phyloP scores from a whole-genome alignment of 148 eudicot species.

The Nepenthes gracilis region DNA sequence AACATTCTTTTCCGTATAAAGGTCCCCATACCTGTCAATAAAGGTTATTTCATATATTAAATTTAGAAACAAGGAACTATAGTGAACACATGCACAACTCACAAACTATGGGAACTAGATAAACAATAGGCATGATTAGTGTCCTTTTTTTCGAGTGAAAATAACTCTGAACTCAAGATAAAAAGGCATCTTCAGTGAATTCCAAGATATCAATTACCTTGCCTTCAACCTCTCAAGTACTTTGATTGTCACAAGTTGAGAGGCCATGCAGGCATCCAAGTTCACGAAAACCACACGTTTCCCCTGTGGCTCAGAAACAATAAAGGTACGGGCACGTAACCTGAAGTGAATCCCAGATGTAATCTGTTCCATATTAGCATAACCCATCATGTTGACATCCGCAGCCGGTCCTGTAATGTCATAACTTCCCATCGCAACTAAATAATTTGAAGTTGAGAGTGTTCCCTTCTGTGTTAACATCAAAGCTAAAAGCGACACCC shows the following conservation, averaged over 20 bases:
- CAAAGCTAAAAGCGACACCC: conserved; percentile 21
- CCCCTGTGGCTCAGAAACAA: conserved; percentile 78
- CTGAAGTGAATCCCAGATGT: conserved; percentile 87
- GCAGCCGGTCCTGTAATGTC: conserved; percentile 99
- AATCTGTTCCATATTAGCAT: conserved; percentile 66
- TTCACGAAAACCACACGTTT: conserved; percentile 71
- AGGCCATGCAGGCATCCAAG: conserved; percentile 99
- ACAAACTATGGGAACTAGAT: background rate
- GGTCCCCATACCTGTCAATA: conserved; percentile 68
- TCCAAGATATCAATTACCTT: conserved; percentile 31
- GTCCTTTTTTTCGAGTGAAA: too few species aligned
- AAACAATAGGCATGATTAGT: too few species aligned
- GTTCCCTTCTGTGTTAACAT: conserved; percentile 17
- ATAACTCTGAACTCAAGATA: too few species aligned
- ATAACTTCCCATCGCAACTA: conserved; percentile 93
- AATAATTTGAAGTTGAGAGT: conserved; percentile 45
- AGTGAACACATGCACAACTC: background rate
- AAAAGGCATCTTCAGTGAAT: background rate
- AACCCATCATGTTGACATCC: conserved; percentile 99
- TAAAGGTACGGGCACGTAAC: conserved; percentile 82
- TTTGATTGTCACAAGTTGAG: conserved; percentile 82
- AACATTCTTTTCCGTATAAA: conserved; percentile 82
- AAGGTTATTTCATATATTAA: background rate
- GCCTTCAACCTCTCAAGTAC: conserved; percentile 88
- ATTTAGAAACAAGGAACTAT: background rate